Evolutionary conservation across 2,329 filamentous ascomycete species (phyloP), one percentile per base, ranked within the genome.

Genomic region (Claviceps sp.): DNA sequence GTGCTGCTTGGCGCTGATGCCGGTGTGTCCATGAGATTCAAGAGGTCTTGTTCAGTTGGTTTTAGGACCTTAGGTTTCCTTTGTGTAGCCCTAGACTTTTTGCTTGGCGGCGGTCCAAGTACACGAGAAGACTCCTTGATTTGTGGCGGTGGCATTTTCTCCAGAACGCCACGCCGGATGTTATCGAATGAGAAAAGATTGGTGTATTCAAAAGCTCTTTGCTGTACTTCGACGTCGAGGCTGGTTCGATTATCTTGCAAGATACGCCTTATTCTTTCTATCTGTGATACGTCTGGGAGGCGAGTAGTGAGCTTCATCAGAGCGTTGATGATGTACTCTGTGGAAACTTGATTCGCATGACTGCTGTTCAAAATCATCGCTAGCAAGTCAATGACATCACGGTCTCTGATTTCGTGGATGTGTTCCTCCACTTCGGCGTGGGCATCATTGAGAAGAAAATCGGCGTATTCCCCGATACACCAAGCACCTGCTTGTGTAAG

Each of bases 401-500:
- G 83, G 68, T 97, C 88, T 64, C 85, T 87, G 54, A 98, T 85
- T 61, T 78, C 75, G 55, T 76, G 71, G 13, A 95, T 88, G 34
- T 95, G 74, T 61, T 96, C 91, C 66, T 95, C 89, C 64, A 95
- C 90, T 66, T 97, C 91, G 59, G 94, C 95, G 61, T 93, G 86
- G 1, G 90, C 90, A 38, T 90, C 90, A 54, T 80, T 80, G 38
- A 98, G 75, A n/a, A 98, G 75, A 20, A 86, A 80, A 67, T 98
- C 93, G 13, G 88, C 91, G 63, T 90, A 98, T 70, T 98, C 93
- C 63, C 94, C 93, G 65, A 98, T 95, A 50, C 93, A 94, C 93
- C 93, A 98, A 6, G 93, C 85, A 39, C 88, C 93, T 48, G 91
- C 89, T 56, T 97, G 79, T 8, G 89, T 96, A 56, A 98, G 72